phyloP scores from a whole-genome alignment of 768 basidiomycete species.

The Psilocybe azurescens region DNA sequence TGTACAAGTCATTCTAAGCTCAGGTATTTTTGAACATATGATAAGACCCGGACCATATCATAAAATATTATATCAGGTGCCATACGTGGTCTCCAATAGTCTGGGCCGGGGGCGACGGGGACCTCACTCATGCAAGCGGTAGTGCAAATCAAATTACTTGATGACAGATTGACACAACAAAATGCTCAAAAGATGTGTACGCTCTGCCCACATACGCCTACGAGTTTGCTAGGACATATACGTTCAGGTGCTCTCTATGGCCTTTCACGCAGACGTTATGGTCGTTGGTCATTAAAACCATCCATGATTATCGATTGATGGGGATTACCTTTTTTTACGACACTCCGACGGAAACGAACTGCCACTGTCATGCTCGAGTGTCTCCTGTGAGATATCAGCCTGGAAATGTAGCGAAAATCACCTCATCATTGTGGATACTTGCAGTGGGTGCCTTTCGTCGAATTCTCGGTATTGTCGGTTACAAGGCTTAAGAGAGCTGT shows the following conservation, averaged over 20 bases:
- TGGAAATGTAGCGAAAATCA: no score
- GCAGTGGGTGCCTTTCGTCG: background rate
- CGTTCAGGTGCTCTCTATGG: no score
- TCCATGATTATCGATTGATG: background rate
- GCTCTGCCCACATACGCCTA: no score
- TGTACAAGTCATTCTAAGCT: background rate
- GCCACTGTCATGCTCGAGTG: conserved; percentile 1
- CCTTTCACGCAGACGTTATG: no score
- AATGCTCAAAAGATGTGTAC: no score
- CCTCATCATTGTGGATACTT: background rate
- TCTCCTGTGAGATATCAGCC: background rate
- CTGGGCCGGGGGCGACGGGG: background rate
- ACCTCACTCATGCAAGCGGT: background rate
- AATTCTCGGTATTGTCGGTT: background rate
- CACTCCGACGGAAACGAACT: conserved; percentile 6
- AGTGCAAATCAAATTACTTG: no score
- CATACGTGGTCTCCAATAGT: background rate
- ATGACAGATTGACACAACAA: no score
- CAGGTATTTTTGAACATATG: background rate
- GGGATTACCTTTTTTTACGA: background rate
- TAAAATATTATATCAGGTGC: background rate
- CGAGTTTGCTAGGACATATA: no score
- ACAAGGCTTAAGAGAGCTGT: background rate
- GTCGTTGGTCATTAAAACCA: background rate
- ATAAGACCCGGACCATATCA: background rate